Evolutionary conservation across 306 rosid species (phyloP).

Genomic region (Lathyrus aphaca): DNA sequence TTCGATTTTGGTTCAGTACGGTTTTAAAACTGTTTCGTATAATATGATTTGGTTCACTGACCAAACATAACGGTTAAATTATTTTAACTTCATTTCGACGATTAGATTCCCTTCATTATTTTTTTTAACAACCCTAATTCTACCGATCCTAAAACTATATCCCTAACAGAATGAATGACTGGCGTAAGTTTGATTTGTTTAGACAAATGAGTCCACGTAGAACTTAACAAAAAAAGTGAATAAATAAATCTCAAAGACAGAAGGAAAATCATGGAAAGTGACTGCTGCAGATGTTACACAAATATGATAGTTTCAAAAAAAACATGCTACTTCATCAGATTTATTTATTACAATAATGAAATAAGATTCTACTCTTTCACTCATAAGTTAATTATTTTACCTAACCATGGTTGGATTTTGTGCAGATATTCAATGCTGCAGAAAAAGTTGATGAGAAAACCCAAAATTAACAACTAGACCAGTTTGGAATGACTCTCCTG

Average conservation of each 20-base stretch:
- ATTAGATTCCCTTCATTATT: too few relatives aligned
- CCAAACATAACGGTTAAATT: too few relatives aligned
- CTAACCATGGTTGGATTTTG: conserved; percentile 26
- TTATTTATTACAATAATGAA: not conserved
- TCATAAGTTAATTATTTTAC: not conserved
- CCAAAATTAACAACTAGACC: conserved; percentile 19
- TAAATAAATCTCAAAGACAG: not conserved
- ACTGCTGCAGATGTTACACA: not conserved
- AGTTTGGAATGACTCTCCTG: conserved; percentile 5
- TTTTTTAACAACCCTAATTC: too few relatives aligned
- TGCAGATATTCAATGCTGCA: conserved; percentile 19
- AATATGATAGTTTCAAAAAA: not conserved
- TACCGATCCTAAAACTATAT: too few relatives aligned
- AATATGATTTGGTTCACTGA: too few relatives aligned
- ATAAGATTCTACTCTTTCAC: not conserved
- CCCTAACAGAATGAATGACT: too few relatives aligned
- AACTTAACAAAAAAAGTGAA: too few relatives aligned
- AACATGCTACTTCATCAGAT: not conserved
- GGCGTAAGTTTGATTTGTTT: too few relatives aligned
- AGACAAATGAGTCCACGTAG: too few relatives aligned
- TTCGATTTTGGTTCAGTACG: too few relatives aligned
- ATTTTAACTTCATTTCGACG: too few relatives aligned
- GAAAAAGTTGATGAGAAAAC: conserved; percentile 26
- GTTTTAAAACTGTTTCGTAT: too few relatives aligned
- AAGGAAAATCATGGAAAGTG: not conserved